phyloP scores from a whole-genome alignment of 2,329 filamentous ascomycete species.

The Fusarium coicis region DNA sequence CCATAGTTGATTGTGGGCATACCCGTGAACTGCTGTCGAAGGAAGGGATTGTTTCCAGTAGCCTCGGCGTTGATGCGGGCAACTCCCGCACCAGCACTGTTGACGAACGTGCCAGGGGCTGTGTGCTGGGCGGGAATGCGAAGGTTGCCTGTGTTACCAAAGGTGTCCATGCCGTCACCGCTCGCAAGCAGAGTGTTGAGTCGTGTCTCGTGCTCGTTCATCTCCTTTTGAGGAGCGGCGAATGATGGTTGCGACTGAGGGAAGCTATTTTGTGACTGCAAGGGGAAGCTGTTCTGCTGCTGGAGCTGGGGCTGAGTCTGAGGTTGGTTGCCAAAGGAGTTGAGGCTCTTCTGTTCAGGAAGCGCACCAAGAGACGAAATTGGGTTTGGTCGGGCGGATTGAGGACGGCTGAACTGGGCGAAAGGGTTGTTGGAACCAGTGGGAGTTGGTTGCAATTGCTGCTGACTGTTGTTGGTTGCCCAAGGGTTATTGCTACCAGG shows the following conservation, averaged over 20 bases:
- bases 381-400: slow-evolving; percentile 59
- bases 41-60: slow-evolving; percentile 89
- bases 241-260: slow-evolving; percentile 47
- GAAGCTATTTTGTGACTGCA: slow-evolving; percentile 51
- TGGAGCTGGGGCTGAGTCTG: slow-evolving; percentile 53
- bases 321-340: slow-evolving; percentile 60
- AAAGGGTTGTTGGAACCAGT: slow-evolving; percentile 99
- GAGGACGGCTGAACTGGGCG: slow-evolving; percentile 76
- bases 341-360: slow-evolving; percentile 85
- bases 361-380: slow-evolving; percentile 80
- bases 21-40: slow-evolving; percentile 85
- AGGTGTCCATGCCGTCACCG: slow-evolving; percentile 96
- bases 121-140: slow-evolving; percentile 97
- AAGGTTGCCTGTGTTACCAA: slow-evolving; percentile 95
- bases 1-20: slow-evolving; percentile 71
- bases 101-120: slow-evolving; percentile 94
- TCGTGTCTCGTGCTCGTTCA: slow-evolving; percentile 74
- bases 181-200: slow-evolving; percentile 87
- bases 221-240: slow-evolving; percentile 60
- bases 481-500: slow-evolving; percentile 95
- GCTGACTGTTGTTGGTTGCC: slow-evolving; percentile 72
- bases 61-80: slow-evolving; percentile 76
- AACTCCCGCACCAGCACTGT: slow-evolving; percentile 87
- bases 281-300: slow-evolving; percentile 48
- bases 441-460: slow-evolving; percentile 79